A percentile compares a stretch with the other conserved stretches of the same genome.
These are phyloP conservation scores for Sporormia fimetaria DNA, from an alignment of 495 filamentous ascomycete genomes.

Conservation along the genomic window DNA sequence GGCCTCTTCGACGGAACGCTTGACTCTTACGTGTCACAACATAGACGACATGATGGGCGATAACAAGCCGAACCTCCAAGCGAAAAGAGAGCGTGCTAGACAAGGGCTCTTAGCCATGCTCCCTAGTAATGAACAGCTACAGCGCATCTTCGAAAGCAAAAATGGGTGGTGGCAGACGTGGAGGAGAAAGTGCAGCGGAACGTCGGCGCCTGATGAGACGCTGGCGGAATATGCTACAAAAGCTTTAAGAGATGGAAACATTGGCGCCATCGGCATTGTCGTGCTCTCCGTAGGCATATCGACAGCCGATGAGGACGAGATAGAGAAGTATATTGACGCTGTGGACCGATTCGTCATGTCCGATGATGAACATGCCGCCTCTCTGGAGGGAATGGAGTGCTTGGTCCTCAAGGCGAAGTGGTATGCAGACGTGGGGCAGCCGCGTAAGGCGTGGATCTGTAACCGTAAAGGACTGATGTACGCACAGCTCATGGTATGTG, in stretches of 20 bases:
- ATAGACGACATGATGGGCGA: slow-evolving; percentile 11
- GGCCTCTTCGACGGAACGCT: slow-evolving; percentile 5
- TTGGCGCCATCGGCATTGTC: slow-evolving; percentile 25
- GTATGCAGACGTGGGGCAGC: slow-evolving; percentile 40
- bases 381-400: slow-evolving; percentile 42
- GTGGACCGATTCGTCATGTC: slow-evolving; percentile 37
- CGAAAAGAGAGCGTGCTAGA: slow-evolving; percentile 17
- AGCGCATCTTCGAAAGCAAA: slow-evolving; percentile 15
- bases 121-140: slow-evolving; percentile 19
- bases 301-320: slow-evolving; percentile 13
- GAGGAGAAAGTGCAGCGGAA: slow-evolving; percentile 25
- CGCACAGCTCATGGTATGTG: slow-evolving; percentile 36
- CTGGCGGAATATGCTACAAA: slow-evolving; percentile 18
- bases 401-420: slow-evolving; percentile 38
- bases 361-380: slow-evolving; percentile 41
- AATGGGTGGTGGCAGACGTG: slow-evolving; percentile 25
- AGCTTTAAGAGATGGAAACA: slow-evolving; percentile 20
- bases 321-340: slow-evolving; percentile 29
- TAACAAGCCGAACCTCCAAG: not conserved
- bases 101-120: slow-evolving; percentile 17
- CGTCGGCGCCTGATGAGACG: slow-evolving; percentile 3
- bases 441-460: slow-evolving; percentile 42
- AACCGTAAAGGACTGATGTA: slow-evolving; percentile 39
- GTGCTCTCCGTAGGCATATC: slow-evolving; percentile 23
- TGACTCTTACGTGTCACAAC: slow-evolving; percentile 12